Base-by-base conservation (phyloP, 257 asterid species). In the Salvia splendens region DNA sequence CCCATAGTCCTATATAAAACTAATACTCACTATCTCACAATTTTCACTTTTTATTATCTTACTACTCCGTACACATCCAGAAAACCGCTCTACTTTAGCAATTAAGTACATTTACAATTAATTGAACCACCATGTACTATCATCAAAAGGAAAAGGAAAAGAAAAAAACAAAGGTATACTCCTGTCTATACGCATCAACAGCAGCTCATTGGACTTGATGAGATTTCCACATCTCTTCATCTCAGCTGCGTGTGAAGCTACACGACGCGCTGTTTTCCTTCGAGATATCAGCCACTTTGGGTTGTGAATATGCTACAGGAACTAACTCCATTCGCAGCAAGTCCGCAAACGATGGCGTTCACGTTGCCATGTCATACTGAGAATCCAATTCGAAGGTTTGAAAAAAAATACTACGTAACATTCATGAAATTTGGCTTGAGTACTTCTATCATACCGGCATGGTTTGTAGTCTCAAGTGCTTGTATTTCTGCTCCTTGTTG, bases 401-500 rank as follows among this genome's bases (percentile, higher is more conserved):
- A 45, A 49, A 7, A 58, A 11, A 7, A 11, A 48, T 9, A 12
- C 30, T 1, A 57, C n/a, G 64, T n/a, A 24, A 24, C n/a, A 60
- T 58, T n/a, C 14, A 48, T 52, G 67, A 33, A 56, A 50, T 24
- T 48, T 35, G 20, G 55, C 8, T 51, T 6, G 46, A 58, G 68
- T 62, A 77, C 82, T 78, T 72, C 30, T 33, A 48, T 87, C 82
- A 93, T 45, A 82, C 77, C 24, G 92, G 88, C 85, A 88, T 74
- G 24, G 89, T 86, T 79, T 88, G 96, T 73, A 83, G 71, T 58
- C 92, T 79, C 61, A 86, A 63, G 57, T 93, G 97, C 75, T 93
- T 93, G 85, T 88, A 93, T 71, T 90, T 93, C 78, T 93, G 99
- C 54, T 79, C 78, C 7, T 70, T 80, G 67, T 93, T 93, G 82